Percentiles rank a stretch among this genome's conserved stretches.
Evolutionary conservation across 2,329 filamentous ascomycete species (phyloP).

Genomic region (Akanthomyces uredinophilus): DNA sequence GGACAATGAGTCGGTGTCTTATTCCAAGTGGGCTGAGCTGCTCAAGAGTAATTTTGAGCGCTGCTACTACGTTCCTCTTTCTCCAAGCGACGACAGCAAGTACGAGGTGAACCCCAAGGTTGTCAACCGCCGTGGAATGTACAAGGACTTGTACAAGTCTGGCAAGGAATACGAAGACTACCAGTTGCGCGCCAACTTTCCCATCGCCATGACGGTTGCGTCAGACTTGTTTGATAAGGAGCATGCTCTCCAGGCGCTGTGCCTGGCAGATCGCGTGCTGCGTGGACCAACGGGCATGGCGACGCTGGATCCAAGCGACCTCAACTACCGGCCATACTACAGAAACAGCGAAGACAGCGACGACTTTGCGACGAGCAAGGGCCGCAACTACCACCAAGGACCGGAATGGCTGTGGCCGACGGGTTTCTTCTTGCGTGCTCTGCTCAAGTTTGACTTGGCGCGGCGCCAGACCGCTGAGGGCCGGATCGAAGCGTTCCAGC

Average conservation of each 20-base stretch:
- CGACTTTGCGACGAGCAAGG: constrained; percentile 89
- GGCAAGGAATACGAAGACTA: constrained; percentile 98
- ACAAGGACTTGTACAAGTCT: constrained; percentile 93
- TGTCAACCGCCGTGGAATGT: constrained; percentile 89
- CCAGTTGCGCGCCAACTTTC: constrained; percentile 88
- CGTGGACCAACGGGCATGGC: constrained; percentile 91
- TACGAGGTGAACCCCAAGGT: constrained; percentile 77
- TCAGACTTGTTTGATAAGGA: constrained; percentile 76
- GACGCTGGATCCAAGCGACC: constrained; percentile 84
- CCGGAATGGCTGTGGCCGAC: constrained; percentile 98
- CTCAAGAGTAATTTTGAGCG: constrained; percentile 86
- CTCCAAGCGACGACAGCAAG: constrained; percentile 62
- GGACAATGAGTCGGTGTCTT: constrained; percentile 58
- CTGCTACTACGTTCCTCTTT: constrained; percentile 79
- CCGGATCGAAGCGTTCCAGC: constrained; percentile 85
- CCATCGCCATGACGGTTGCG: constrained; percentile 91
- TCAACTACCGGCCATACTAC: constrained; percentile 94
- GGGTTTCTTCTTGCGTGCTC: constrained; percentile 86
- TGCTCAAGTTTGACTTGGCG: constrained; percentile 84
- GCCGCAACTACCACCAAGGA: constrained; percentile 95
- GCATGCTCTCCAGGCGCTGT: constrained; percentile 75
- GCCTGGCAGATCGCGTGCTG: constrained; percentile 71
- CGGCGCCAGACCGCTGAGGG: constrained; percentile 57
- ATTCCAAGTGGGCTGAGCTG: constrained; percentile 70
- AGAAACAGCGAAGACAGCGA: constrained; percentile 89